phyloP scores from a whole-genome alignment of 805 yeast species.

The Starmerella riodocensis region DNA sequence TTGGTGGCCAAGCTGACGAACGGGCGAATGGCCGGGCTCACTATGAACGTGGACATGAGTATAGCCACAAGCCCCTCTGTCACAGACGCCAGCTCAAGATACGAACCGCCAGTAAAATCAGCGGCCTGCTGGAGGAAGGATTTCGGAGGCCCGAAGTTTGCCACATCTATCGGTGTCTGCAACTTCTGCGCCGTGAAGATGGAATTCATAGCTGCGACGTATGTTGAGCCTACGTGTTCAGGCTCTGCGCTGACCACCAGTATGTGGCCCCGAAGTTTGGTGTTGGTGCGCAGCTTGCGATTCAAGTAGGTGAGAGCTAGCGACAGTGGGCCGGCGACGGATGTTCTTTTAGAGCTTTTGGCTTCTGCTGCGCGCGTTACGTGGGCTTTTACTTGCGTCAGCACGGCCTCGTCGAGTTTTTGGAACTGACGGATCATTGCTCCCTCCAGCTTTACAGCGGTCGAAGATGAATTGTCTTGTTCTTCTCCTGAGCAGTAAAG shows the following conservation, averaged over 20 bases:
- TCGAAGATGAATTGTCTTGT: too few species aligned
- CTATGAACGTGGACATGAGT: slow-evolving; percentile 63
- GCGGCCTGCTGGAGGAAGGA: slow-evolving; percentile 90
- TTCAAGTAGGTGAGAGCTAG: slow-evolving; percentile 64
- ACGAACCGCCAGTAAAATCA: slow-evolving; percentile 87
- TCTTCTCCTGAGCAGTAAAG: too few species aligned
- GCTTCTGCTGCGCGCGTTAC: slow-evolving; percentile 34
- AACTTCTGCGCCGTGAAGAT: slow-evolving; percentile 89
- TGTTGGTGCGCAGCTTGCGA: slow-evolving; percentile 35
- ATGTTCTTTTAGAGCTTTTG: slow-evolving; percentile 43
- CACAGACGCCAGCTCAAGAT: slow-evolving; percentile 52
- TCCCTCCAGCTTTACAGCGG: slow-evolving; percentile 19
- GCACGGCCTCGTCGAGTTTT: slow-evolving; percentile 59
- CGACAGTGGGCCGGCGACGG: slow-evolving; percentile 54
- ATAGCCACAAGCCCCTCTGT: slow-evolving; percentile 65
- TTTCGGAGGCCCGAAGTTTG: slow-evolving; percentile 59
- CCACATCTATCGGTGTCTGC: slow-evolving; percentile 77
- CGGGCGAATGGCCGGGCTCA: slow-evolving; percentile 73
- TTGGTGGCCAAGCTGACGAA: slow-evolving; percentile 69
- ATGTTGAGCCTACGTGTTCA: slow-evolving; percentile 64
- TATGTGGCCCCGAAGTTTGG: slow-evolving; percentile 49
- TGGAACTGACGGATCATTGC: slow-evolving; percentile 75
- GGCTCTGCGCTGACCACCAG: slow-evolving; percentile 46
- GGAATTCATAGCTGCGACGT: slow-evolving; percentile 87
- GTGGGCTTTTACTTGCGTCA: slow-evolving; percentile 42